These are phyloP conservation scores for Globisporangium ultimum DNA, from an alignment of 352 stramenopile genomes.

Conservation along the genomic window DNA sequence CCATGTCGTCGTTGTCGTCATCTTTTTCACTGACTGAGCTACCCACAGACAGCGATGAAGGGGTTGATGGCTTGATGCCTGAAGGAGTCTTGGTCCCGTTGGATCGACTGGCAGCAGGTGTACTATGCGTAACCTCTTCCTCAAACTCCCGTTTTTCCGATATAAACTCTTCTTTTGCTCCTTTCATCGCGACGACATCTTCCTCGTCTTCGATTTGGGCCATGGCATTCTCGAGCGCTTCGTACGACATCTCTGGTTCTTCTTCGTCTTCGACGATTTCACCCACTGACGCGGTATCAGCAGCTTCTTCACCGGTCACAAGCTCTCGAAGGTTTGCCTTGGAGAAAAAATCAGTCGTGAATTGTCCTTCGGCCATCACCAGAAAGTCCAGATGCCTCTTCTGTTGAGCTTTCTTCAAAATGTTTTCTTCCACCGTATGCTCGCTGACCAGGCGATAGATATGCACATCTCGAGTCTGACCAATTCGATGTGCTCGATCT, in stretches of 20 bases:
- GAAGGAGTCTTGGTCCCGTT: conserved; percentile 2
- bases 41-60: conserved; percentile 29
- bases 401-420: conserved; percentile 97
- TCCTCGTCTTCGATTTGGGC: conserved; percentile 94
- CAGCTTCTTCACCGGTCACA: conserved; percentile 51
- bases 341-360: conserved; percentile 83
- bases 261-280: conserved; percentile 26
- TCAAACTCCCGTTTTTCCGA: conserved; percentile 65
- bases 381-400: conserved; percentile 97
- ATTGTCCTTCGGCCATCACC: conserved; percentile 77
- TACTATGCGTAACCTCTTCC: conserved; percentile 23
- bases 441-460: conserved; percentile 98
- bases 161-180: conserved; percentile 54
- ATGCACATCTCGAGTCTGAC: conserved; percentile 97
- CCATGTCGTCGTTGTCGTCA: conserved; percentile 32
- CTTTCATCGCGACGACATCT: conserved; percentile 92
- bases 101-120: background rate
- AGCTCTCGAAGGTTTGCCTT: conserved; percentile 88
- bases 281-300: conserved; percentile 6
- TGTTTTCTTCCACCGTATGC: conserved; percentile 99
- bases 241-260: conserved; percentile 52
- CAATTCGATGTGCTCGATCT: conserved; percentile 97
- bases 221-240: conserved; percentile 92
- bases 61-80: conserved; percentile 28
- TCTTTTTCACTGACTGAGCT: conserved; percentile 37